These are phyloP conservation scores for Raphidocelis subcapitata DNA, from an alignment of 139 green algal genomes.

Conservation along the genomic window DNA sequence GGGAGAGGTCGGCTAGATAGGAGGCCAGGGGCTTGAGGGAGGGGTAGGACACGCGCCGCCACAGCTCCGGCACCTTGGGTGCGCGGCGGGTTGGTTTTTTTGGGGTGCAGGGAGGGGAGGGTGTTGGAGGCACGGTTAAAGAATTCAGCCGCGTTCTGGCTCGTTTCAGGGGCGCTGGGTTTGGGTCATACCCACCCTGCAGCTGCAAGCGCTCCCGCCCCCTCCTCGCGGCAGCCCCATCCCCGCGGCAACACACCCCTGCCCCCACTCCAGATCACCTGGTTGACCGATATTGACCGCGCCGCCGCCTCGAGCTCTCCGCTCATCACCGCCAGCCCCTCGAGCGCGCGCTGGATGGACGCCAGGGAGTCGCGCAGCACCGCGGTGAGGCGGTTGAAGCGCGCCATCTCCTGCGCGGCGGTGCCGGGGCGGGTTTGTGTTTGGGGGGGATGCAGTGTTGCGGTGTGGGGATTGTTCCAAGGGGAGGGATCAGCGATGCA, in stretches of 20 bases:
- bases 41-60: constrained; percentile 65
- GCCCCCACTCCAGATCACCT: constrained; percentile 17
- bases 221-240: no score
- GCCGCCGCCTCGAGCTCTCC: constrained; percentile 71
- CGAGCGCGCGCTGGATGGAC: constrained; percentile 53
- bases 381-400: constrained; percentile 66
- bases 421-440: not conserved
- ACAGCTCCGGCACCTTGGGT: constrained; percentile 73
- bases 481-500: no score
- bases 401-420: constrained; percentile 55
- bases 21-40: constrained; percentile 68
- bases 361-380: constrained; percentile 56
- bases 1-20: constrained; percentile 71
- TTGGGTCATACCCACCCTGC: not conserved
- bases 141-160: no score
- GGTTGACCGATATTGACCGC: constrained; percentile 61
- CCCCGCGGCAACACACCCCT: no score
- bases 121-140: no score
- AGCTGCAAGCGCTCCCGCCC: no score
- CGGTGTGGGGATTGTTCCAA: no score
- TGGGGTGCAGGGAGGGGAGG: no score
- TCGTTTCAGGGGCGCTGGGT: no score
- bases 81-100: no score
- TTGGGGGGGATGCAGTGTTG: not conserved
- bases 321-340: constrained; percentile 79